Conservation (phyloP, 2,329 filamentous ascomycete genomes). For the Didymella segeticola region DNA sequence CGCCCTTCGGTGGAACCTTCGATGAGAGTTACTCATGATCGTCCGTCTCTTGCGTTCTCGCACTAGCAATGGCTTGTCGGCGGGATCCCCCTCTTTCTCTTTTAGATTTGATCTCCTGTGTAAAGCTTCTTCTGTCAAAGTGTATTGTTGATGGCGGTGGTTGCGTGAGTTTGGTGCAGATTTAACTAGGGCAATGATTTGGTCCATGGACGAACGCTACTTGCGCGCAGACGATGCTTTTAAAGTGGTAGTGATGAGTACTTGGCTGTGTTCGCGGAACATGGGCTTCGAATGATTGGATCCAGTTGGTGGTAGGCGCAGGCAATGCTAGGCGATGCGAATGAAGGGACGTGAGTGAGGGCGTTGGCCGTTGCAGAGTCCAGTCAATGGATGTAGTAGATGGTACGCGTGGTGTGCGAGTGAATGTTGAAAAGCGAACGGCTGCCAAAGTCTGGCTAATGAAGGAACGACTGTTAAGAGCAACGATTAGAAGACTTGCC, state of each 20-base stretch:
- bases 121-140: slow-evolving; percentile 5
- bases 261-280: slow-evolving; percentile 26
- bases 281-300: slow-evolving; percentile 38
- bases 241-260: slow-evolving; percentile 34
- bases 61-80: slow-evolving; percentile 25
- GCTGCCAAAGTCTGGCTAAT: slow-evolving; percentile 49
- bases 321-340: slow-evolving; percentile 21
- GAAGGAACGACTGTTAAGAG: slow-evolving; percentile 15
- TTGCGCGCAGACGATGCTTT: slow-evolving; percentile 27
- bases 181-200: slow-evolving; percentile 27
- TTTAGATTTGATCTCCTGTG: background rate
- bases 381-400: slow-evolving; percentile 46
- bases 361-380: slow-evolving; percentile 36
- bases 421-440: slow-evolving; percentile 50
- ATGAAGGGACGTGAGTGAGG: slow-evolving; percentile 44
- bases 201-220: slow-evolving; percentile 42
- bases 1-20: slow-evolving; percentile 43
- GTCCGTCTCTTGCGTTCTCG: slow-evolving; percentile 30
- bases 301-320: slow-evolving; percentile 33
- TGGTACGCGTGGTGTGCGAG: slow-evolving; percentile 25
- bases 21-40: slow-evolving; percentile 42
- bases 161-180: slow-evolving; percentile 35
- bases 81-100: slow-evolving; percentile 22
- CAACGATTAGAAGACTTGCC: background rate
- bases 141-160: slow-evolving; percentile 27